Evolutionary conservation across 768 basidiomycete genomes (phyloP), one percentile per base, ranked within the genome.

Genomic region (Mycena leptocephala): DNA sequence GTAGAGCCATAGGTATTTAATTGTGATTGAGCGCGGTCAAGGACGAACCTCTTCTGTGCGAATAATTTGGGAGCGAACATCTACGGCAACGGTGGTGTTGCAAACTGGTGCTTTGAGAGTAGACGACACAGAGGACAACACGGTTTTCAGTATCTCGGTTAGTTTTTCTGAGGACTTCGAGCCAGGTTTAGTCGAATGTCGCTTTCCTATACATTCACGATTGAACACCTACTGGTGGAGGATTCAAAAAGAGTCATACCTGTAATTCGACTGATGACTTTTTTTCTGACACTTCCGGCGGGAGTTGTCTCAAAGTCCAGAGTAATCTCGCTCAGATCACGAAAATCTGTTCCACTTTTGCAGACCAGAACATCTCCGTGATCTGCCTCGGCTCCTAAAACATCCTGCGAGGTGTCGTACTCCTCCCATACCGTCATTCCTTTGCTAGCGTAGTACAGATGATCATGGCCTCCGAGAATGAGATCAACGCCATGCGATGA

Each of bases 291-390:
- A 79, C 92, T 93, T 1, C 92, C 93, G 35, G 87, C 81, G 1
- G 94, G 90, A 2, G 93, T 89, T 63, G 91, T 85, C 32, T 87
- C 85, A 18, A 97, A 85, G 70, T 92, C 92, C 26, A 98, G 84
- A 0, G 84, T 87, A 55, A 97, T 85, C 75, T 95, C 95, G 65
- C 95, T 96, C 39, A 97, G 85, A 76, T 97, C 96, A 43, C 95
- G 91, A 81, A 98, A 98, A 84, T 98, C 96, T 3, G 93, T 95
- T 10, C 97, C 97, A 80, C 95, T 96, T 84, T 97, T 97, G 74
- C 97, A 86, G 24, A 95, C 88, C 24, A 96, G 86, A 35, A 95
- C 87, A 62, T 95, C 92, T 5, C 95, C 95, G 2, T 90, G 80
- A 78, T 96, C 95, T n/a, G 85, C 87, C 79, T 96, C 94, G 8